These are phyloP conservation scores for Bocquillonia castaneifolia DNA, from an alignment of 441 rosid genomes.

Conservation along the genomic window DNA sequence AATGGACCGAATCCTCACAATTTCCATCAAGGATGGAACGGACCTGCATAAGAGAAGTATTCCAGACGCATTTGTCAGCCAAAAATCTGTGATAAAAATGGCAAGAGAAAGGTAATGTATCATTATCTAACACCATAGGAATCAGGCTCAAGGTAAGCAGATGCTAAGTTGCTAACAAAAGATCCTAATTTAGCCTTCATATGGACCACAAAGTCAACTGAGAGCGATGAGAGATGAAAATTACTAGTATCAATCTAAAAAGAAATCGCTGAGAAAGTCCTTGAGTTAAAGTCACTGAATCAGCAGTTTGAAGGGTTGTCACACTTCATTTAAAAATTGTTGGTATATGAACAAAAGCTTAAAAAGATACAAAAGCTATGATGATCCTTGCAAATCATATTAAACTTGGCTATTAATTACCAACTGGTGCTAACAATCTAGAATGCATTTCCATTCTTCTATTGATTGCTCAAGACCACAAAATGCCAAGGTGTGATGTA, in stretches of 20 bases:
- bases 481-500: no score
- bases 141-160: neutral
- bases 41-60: conserved; percentile 38
- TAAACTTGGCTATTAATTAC: neutral
- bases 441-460: neutral
- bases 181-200: conserved; percentile 4
- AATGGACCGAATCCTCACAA: conserved; percentile 23
- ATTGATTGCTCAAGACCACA: neutral
- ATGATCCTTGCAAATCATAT: neutral
- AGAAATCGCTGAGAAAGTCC: neutral
- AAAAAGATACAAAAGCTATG: neutral
- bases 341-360: neutral
- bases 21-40: conserved; percentile 30
- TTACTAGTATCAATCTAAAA: conserved; percentile 1
- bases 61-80: conserved; percentile 8
- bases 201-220: neutral
- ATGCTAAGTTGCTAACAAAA: neutral
- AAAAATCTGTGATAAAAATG: neutral
- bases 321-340: neutral
- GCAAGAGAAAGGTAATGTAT: neutral
- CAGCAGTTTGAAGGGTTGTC: neutral
- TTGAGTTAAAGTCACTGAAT: neutral
- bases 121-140: neutral
- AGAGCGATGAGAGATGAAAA: neutral
- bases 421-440: no score